A percentile compares a stretch with the other conserved stretches of the same genome.
Conservation (phyloP, 1,284 basidiomycete genomes). For the Lignosus rhinocerotis region DNA sequence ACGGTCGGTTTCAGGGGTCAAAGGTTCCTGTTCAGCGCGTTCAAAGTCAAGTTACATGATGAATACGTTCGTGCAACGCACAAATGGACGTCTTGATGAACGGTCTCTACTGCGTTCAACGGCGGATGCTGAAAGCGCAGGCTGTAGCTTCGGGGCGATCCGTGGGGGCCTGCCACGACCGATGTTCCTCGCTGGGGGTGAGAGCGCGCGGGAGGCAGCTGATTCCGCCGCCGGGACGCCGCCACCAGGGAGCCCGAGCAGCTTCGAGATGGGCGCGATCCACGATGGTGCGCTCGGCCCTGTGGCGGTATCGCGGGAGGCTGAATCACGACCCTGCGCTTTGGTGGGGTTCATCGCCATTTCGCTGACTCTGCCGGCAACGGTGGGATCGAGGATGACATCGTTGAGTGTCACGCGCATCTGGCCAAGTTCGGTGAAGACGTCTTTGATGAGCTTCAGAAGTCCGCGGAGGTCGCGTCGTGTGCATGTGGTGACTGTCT, state of each 20-base stretch:
- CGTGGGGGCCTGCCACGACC: constrained; percentile 35
- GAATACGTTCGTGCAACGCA: constrained; percentile 30
- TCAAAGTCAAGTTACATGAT: not conserved
- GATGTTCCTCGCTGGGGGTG: constrained; percentile 31
- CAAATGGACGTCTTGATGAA: constrained; percentile 37
- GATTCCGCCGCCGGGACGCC: constrained; percentile 17
- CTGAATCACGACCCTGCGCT: constrained; percentile 41
- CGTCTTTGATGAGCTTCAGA: constrained; percentile 85
- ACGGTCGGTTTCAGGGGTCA: constrained; percentile 60
- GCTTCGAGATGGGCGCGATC: constrained; percentile 82
- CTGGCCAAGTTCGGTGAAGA: constrained; percentile 82
- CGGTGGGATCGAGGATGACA: constrained; percentile 83
- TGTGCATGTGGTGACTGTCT: constrained; percentile 61
- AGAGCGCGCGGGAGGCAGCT: constrained; percentile 29
- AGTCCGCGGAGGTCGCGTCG: constrained; percentile 84
- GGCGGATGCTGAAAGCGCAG: constrained; percentile 81
- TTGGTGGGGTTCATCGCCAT: constrained; percentile 66
- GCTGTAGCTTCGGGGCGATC: constrained; percentile 72
- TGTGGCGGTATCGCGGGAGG: constrained; percentile 31
- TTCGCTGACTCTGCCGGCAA: constrained; percentile 74
- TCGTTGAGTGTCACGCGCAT: constrained; percentile 87
- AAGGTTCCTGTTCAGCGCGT: constrained; percentile 46
- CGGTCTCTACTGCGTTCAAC: constrained; percentile 35
- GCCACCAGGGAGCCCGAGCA: constrained; percentile 49
- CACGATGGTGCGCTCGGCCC: constrained; percentile 50